Conservation (phyloP, 805 yeast species). For the Suhomyces xylopsoci region DNA sequence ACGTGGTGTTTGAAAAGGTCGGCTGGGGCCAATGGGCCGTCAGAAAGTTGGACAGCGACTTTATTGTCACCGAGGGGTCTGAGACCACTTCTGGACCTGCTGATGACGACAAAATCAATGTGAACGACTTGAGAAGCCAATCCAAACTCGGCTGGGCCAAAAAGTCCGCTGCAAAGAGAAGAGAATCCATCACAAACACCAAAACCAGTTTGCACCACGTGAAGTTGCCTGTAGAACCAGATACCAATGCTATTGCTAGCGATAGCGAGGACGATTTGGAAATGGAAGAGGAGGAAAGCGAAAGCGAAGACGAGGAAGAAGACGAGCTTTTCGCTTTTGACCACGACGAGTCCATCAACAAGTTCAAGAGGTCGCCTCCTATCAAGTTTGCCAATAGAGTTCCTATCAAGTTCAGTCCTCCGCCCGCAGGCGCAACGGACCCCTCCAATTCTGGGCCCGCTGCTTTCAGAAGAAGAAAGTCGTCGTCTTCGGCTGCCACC, state of each 20-base stretch:
- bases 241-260: slow-evolving; percentile 22
- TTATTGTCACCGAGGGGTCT: slow-evolving; percentile 46
- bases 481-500: slow-evolving; percentile 23
- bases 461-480: slow-evolving; percentile 20
- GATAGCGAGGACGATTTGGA: slow-evolving; percentile 31
- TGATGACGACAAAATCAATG: slow-evolving; percentile 12
- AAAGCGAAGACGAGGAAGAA: slow-evolving; percentile 23
- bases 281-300: slow-evolving; percentile 34
- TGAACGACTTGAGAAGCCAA: slow-evolving; percentile 34
- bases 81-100: slow-evolving; percentile 9
- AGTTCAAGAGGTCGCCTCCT: slow-evolving; percentile 29
- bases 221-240: slow-evolving; percentile 43
- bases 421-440: slow-evolving; percentile 19
- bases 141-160: slow-evolving; percentile 40
- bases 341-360: slow-evolving; percentile 15
- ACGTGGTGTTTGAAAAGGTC: slow-evolving; percentile 80
- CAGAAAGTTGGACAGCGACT: slow-evolving; percentile 46
- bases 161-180: slow-evolving; percentile 30
- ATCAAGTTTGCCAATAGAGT: slow-evolving; percentile 43
- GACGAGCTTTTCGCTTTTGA: slow-evolving; percentile 26
- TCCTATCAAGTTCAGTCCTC: slow-evolving; percentile 37
- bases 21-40: slow-evolving; percentile 99
- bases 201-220: slow-evolving; percentile 44
- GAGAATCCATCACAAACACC: slow-evolving; percentile 52
- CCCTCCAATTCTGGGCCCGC: slow-evolving; percentile 5